A percentile compares a stretch with the other conserved stretches of the same genome.
Conservation (phyloP, 1,284 basidiomycete genomes). For the Fomitopsis palustris region DNA sequence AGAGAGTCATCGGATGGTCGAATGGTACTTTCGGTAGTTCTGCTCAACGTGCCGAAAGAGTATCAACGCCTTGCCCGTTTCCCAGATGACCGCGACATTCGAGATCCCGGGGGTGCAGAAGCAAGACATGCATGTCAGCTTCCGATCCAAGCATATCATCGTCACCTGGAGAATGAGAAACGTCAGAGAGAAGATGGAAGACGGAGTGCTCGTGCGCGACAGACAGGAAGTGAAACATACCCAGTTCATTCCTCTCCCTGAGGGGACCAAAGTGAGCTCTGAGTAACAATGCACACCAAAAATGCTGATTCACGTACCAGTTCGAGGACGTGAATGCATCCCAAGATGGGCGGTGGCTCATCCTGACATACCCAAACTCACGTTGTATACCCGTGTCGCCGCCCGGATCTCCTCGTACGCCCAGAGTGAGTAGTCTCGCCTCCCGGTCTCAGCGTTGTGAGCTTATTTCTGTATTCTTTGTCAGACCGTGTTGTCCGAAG, state of each 20-base stretch:
- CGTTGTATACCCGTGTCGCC: constrained; percentile 17
- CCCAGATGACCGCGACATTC: constrained; percentile 44
- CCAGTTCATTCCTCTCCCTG: constrained; percentile 44
- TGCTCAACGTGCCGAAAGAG: neutral
- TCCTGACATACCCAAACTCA: constrained; percentile 59
- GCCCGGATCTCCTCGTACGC: constrained; percentile 7
- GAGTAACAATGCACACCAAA: neutral
- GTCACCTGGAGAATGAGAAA: constrained; percentile 63
- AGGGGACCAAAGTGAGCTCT: constrained; percentile 41
- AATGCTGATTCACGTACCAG: constrained; percentile 30
- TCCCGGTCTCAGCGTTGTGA: too few relatives aligned
- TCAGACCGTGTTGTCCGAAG: neutral
- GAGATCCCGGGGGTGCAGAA: constrained; percentile 64
- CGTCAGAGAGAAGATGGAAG: constrained; percentile 56
- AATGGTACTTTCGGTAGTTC: constrained; percentile 40
- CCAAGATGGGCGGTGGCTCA: constrained; percentile 54
- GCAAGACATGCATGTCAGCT: constrained; percentile 70
- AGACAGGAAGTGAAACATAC: constrained; percentile 50
- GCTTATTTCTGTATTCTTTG: neutral
- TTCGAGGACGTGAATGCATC: constrained; percentile 65
- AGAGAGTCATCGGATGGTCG: constrained; percentile 64
- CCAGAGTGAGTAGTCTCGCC: neutral
- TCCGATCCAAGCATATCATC: constrained; percentile 56
- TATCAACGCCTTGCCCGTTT: constrained; percentile 3
- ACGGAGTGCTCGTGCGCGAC: constrained; percentile 56